A percentile compares a stretch with the other conserved stretches of the same genome.
These are phyloP conservation scores for Monascus ruber DNA, from an alignment of 2,329 filamentous ascomycete genomes.

Conservation along the genomic window DNA sequence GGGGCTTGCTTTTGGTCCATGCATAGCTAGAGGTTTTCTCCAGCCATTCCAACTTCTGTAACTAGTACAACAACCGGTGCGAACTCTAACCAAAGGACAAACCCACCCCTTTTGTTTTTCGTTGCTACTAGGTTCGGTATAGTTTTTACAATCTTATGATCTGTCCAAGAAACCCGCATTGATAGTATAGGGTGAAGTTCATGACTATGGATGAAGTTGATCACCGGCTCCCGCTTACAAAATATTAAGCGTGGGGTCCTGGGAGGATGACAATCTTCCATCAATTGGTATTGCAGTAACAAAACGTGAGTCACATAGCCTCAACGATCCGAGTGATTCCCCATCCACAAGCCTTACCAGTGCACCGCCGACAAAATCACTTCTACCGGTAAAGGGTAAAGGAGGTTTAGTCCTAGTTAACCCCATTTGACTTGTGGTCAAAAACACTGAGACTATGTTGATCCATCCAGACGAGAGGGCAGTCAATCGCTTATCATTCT, in stretches of 20 bases:
- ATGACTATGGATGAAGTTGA: conserved; percentile 99
- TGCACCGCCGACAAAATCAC: too few species aligned
- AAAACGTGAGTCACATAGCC: conserved; percentile 41
- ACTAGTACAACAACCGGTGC: too few species aligned
- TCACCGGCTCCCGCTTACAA: conserved; percentile 85
- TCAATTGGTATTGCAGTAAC: conserved; percentile 72
- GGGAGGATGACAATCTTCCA: conserved; percentile 72
- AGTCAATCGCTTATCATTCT: background rate
- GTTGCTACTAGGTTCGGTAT: conserved; percentile 94
- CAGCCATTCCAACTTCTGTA: too few species aligned
- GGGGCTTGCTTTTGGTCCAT: too few species aligned
- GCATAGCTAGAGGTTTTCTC: too few species aligned
- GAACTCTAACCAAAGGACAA: conserved; percentile 31
- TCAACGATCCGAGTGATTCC: too few species aligned
- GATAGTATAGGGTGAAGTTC: conserved; percentile 80
- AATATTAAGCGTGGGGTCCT: conserved; percentile 93
- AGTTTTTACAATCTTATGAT: conserved; percentile 98
- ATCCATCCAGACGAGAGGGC: too few species aligned
- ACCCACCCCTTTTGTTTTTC: conserved; percentile 76
- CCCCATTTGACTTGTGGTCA: too few species aligned
- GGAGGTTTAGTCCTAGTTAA: too few species aligned
- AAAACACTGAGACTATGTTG: too few species aligned
- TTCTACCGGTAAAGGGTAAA: too few species aligned
- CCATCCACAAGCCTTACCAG: too few species aligned
- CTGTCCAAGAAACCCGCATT: conserved; percentile 44